Base-by-base conservation (phyloP, 202 grass and related monocot genomes). In the Digitaria exilis region DNA sequence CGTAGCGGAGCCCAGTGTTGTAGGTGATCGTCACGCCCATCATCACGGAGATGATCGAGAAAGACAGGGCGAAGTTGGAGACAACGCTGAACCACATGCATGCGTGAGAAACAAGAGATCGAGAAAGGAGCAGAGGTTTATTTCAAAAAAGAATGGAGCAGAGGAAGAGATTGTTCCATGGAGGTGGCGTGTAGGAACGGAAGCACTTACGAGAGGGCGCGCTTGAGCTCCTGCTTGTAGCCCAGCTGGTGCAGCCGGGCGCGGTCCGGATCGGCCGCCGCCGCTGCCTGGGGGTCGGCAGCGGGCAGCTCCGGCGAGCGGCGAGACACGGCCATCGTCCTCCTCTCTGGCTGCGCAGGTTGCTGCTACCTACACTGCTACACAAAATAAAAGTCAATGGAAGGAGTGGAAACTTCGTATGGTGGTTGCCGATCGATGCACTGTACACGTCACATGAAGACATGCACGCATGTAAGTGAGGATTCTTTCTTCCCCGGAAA, bases 181-280 rank as follows among this genome's bases (percentile, higher is more conserved):
- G 66, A 5, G 7, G 37, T 39, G 37, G 37, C 37, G 37, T 7
- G 9, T 39, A 22, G 45, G 3, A 17, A 43, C 24, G 3, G 52
- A 58, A 26, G 50, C 30, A 58, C 28, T 57, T 90, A 89, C 92
- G 92, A 88, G 63, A 93, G 88, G 44, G 81, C 85, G 10, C 93
- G 88, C 86, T 87, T 92, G 64, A 96, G 93, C 88, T 96, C 90
- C 78, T 96, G 93, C 84, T 93, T 96, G 93, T 96, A 96, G 6
- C 90, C 93, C 19, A 96, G 65, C 45, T 93, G 82, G 8, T 52
- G 83, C 77, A 96, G 86, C n/a, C 88, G 90, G 25, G 57, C 57
- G 4, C 57, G 57, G 11, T 60, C 57, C 1, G n/a, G 57, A 60
- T 60, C 57, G 25, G 22, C 25, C n/a, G 25, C 25, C n/a, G 25